Conservation (phyloP, 768 basidiomycete species). For the Lyophyllum decastes region DNA sequence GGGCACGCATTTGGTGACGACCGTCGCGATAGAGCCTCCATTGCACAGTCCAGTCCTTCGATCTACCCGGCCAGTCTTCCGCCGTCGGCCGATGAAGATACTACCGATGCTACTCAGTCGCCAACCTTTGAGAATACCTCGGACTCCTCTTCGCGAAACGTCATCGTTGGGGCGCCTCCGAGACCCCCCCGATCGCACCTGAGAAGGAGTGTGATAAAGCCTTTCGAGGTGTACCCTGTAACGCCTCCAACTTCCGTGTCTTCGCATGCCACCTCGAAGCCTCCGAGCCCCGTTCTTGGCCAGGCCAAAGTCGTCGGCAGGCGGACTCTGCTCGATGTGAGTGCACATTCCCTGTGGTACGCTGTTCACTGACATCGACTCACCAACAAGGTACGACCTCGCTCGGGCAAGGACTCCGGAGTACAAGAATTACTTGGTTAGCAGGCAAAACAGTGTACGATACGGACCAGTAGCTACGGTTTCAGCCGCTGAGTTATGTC, state of each 20-base stretch:
- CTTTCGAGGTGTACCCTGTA: constrained; percentile 32
- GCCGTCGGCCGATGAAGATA: constrained; percentile 32
- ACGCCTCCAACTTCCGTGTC: constrained; percentile 44
- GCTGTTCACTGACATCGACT: not conserved
- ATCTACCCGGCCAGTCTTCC: constrained; percentile 50
- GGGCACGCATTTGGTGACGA: constrained; percentile 12
- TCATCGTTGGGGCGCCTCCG: constrained; percentile 16
- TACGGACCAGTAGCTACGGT: not conserved
- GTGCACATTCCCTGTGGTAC: constrained; percentile 12
- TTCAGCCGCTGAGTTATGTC: not conserved
- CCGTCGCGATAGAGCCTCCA: constrained; percentile 26
- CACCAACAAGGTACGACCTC: constrained; percentile 30
- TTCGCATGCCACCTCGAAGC: constrained; percentile 28
- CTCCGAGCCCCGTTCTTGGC: constrained; percentile 26
- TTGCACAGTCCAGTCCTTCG: constrained; percentile 49
- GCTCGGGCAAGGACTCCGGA: constrained; percentile 13
- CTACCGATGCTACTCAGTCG: constrained; percentile 19
- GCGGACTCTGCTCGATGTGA: constrained; percentile 39
- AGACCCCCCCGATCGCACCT: constrained; percentile 23
- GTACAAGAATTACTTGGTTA: not conserved
- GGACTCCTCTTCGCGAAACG: constrained; percentile 6
- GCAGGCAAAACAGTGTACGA: not conserved
- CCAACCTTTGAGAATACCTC: constrained; percentile 14
- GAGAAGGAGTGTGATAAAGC: constrained; percentile 24
- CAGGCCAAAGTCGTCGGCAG: constrained; percentile 23